Evolutionary conservation across 2,329 filamentous ascomycete species (phyloP).

Genomic region (Hypoxylon sp.): DNA sequence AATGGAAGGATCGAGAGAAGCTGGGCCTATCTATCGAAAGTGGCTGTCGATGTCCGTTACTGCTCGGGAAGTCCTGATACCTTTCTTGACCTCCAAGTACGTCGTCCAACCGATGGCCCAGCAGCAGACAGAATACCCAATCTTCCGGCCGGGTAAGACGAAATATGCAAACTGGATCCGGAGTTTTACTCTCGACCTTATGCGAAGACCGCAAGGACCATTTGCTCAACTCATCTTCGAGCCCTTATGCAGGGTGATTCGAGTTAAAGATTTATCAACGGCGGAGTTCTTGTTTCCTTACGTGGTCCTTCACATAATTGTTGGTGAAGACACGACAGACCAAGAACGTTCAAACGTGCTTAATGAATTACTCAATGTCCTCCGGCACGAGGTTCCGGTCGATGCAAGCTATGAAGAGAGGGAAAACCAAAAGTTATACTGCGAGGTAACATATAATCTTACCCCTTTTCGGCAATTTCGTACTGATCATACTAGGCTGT

Average conservation of each 20-base stretch:
- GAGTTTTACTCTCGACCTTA: slow-evolving; percentile 79
- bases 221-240: slow-evolving; percentile 82
- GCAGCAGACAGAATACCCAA: slow-evolving; percentile 73
- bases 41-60: slow-evolving; percentile 82
- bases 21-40: slow-evolving; percentile 70
- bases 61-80: slow-evolving; percentile 82
- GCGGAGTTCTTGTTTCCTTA: slow-evolving; percentile 91
- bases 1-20: slow-evolving; percentile 55
- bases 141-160: slow-evolving; percentile 73
- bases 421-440: slow-evolving; percentile 84
- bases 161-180: slow-evolving; percentile 82
- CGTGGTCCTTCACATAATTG: slow-evolving; percentile 80
- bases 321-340: slow-evolving; percentile 70
- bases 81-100: slow-evolving; percentile 88
- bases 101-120: slow-evolving; percentile 70
- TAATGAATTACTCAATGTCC: slow-evolving; percentile 76
- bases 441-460: slow-evolving; percentile 69
- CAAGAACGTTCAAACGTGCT: slow-evolving; percentile 71
- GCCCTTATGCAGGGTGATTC: slow-evolving; percentile 81
- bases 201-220: slow-evolving; percentile 77
- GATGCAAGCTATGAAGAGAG: slow-evolving; percentile 66
- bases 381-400: slow-evolving; percentile 66
- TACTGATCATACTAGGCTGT: slow-evolving; percentile 68
- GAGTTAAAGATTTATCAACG: slow-evolving; percentile 85
- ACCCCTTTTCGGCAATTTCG: slow-evolving; percentile 1